Percentiles rank a stretch among this genome's conserved stretches.
Conservation (phyloP, 108 stramenopile genomes). For the Phaeodactylum tricornutum region DNA sequence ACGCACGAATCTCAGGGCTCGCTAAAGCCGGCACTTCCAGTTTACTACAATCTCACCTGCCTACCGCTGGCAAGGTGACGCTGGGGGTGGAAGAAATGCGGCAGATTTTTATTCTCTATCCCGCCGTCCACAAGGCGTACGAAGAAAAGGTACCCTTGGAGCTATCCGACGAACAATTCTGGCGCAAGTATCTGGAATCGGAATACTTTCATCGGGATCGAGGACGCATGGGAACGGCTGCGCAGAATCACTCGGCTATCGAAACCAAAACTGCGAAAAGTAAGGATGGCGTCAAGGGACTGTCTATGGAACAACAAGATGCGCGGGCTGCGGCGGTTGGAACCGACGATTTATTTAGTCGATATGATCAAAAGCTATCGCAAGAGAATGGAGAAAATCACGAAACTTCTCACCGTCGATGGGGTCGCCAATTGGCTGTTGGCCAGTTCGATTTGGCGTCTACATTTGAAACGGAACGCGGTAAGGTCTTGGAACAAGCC, state of each 20-base stretch:
- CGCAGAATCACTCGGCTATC: conserved; percentile 22
- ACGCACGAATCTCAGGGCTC: conserved; percentile 65
- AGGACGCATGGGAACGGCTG: conserved; percentile 56
- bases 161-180: conserved; percentile 80
- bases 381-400: conserved; percentile 1
- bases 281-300: conserved; percentile 12
- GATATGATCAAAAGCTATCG: conserved; percentile 50
- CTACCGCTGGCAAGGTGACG: conserved; percentile 31
- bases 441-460: conserved; percentile 85
- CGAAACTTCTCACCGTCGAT: conserved; percentile 9
- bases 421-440: conserved; percentile 53
- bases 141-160: conserved; percentile 88
- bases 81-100: conserved; percentile 76
- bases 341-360: conserved; percentile 72
- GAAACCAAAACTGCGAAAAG: not conserved
- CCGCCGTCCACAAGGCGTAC: conserved; percentile 83
- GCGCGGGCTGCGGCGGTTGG: conserved; percentile 72
- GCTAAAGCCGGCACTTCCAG: conserved; percentile 38
- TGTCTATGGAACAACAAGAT: conserved; percentile 37
- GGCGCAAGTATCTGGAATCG: conserved; percentile 77
- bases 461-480: conserved; percentile 75
- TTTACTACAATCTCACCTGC: conserved; percentile 57
- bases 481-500: conserved; percentile 45
- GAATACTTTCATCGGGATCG: conserved; percentile 87
- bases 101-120: conserved; percentile 85